Evolutionary conservation across 1,284 basidiomycete genomes (phyloP).

Genomic region (Gymnopus androsaceus): DNA sequence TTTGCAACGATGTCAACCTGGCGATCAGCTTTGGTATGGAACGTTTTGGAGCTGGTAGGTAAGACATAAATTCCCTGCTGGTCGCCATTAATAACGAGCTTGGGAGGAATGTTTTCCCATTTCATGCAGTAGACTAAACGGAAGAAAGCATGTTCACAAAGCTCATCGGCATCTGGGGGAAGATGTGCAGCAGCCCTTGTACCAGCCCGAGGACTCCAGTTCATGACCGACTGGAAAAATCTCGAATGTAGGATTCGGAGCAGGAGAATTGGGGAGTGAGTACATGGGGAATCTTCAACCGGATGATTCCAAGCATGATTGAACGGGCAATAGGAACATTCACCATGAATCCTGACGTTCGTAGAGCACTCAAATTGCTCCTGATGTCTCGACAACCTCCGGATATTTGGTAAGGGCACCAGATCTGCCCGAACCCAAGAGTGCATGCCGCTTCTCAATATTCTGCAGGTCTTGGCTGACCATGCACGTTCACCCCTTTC

Average conservation of each 20-base stretch:
- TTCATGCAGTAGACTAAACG: slow-evolving; percentile 21
- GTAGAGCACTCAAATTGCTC: slow-evolving; percentile 10
- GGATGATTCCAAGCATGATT: slow-evolving; percentile 21
- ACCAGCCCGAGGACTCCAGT: background rate
- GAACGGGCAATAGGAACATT: slow-evolving; percentile 20
- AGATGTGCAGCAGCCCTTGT: slow-evolving; percentile 20
- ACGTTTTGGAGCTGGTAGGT: slow-evolving; percentile 24
- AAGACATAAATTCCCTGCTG: slow-evolving; percentile 26
- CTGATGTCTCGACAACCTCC: slow-evolving; percentile 16
- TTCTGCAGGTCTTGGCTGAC: slow-evolving; percentile 14
- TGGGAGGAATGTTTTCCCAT: slow-evolving; percentile 22
- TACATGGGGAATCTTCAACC: background rate
- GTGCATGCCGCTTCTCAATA: slow-evolving; percentile 15
- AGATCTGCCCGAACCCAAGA: slow-evolving; percentile 18
- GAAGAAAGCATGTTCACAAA: slow-evolving; percentile 23
- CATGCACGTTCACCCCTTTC: slow-evolving; percentile 1
- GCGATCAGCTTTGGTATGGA: slow-evolving; percentile 18
- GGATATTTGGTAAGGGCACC: slow-evolving; percentile 19
- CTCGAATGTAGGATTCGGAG: background rate
- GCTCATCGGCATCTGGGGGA: slow-evolving; percentile 21
- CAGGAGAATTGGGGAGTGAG: too few species aligned
- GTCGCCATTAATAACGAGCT: slow-evolving; percentile 23
- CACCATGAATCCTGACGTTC: slow-evolving; percentile 17
- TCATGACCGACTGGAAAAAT: slow-evolving; percentile 6
- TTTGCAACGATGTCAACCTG: slow-evolving; percentile 30